Conservation (phyloP, 441 rosid species). For the Rhodomyrtus psidioides region DNA sequence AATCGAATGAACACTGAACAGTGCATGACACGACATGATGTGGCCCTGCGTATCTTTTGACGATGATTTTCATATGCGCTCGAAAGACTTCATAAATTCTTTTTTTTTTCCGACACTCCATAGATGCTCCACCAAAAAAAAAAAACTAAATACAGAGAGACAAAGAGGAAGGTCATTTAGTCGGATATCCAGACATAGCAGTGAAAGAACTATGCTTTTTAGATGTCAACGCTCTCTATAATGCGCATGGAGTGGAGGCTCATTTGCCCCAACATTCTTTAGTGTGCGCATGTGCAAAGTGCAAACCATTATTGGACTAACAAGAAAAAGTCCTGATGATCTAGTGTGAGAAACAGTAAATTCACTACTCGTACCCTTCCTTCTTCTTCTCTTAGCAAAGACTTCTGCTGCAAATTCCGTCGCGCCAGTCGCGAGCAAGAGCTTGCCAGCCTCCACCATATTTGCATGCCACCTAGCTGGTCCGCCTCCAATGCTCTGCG, state of each 20-base stretch:
- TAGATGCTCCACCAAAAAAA: background rate
- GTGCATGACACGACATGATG: background rate
- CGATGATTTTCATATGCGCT: background rate
- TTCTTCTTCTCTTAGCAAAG: background rate
- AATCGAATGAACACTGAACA: background rate
- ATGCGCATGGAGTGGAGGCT: background rate
- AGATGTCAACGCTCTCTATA: background rate
- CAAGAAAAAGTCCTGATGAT: background rate
- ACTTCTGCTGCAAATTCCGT: background rate
- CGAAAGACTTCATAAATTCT: background rate
- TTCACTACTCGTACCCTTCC: background rate
- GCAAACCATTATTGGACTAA: background rate
- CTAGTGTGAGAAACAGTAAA: background rate
- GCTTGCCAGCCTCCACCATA: background rate
- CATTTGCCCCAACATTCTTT: background rate
- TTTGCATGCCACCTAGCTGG: background rate
- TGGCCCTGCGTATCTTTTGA: background rate
- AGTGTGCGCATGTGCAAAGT: background rate
- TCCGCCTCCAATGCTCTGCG: background rate
- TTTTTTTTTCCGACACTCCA: background rate
- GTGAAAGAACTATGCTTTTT: background rate
- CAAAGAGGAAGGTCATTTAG: background rate
- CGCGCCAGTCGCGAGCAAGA: background rate
- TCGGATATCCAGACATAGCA: background rate
- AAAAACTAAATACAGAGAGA: background rate